These are phyloP conservation scores for Ogataea ganodermae DNA, from an alignment of 805 yeast species.

Conservation along the genomic window DNA sequence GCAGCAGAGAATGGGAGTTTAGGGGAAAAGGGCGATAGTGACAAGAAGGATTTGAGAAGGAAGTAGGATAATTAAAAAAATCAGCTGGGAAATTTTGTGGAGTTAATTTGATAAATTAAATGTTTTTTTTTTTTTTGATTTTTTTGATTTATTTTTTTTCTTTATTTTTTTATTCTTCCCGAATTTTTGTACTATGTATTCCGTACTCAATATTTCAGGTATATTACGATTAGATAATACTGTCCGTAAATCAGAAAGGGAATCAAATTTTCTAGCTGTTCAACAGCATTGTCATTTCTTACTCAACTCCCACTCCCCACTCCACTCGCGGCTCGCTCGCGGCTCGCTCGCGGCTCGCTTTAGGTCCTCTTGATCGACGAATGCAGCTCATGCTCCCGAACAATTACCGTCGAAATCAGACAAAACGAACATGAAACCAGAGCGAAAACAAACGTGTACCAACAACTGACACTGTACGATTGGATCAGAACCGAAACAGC, in stretches of 20 bases:
- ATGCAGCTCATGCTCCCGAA: constrained; percentile 49
- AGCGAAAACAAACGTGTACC: constrained; percentile 52
- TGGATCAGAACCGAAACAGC: constrained; percentile 47
- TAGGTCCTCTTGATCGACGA: constrained; percentile 46
- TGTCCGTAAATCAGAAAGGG: too few relatives aligned
- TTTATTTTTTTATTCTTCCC: too few relatives aligned
- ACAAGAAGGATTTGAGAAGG: too few relatives aligned
- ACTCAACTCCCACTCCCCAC: too few relatives aligned
- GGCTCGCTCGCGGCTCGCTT: neutral
- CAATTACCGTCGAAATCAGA: constrained; percentile 7
- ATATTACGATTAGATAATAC: too few relatives aligned
- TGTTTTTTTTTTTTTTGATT: neutral
- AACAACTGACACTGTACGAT: constrained; percentile 55
- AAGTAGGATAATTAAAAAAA: neutral
- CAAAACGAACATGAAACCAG: constrained; percentile 36
- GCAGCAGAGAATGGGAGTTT: constrained; percentile 2
- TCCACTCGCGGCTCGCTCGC: too few relatives aligned
- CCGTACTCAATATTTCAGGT: too few relatives aligned
- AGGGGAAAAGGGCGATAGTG: neutral
- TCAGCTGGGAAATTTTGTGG: neutral
- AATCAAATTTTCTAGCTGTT: too few relatives aligned
- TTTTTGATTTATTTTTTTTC: too few relatives aligned
- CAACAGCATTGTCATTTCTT: too few relatives aligned
- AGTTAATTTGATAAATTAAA: neutral
- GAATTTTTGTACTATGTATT: too few relatives aligned